These are phyloP conservation scores for Aspergillus indologenus DNA, from an alignment of 495 filamentous ascomycete genomes.

Conservation along the genomic window DNA sequence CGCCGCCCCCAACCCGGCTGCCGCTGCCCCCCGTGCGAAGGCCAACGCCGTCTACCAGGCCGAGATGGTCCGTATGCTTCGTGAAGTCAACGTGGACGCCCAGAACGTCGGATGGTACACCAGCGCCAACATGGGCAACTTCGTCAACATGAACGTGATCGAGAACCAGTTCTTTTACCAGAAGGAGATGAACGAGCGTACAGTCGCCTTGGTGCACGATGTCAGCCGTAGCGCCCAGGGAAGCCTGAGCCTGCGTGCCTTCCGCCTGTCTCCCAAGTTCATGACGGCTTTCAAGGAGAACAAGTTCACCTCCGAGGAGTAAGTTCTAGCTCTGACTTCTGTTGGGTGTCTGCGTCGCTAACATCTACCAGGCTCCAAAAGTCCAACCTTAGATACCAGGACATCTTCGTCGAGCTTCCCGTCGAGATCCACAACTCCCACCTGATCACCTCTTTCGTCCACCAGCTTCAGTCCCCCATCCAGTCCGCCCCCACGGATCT, in stretches of 20 bases:
- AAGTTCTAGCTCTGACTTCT: constrained; percentile 25
- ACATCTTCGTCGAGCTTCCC: constrained; percentile 91
- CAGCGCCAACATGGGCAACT: constrained; percentile 98
- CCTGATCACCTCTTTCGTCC: constrained; percentile 89
- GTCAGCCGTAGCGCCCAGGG: constrained; percentile 91
- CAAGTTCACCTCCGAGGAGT: constrained; percentile 97
- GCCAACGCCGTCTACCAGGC: constrained; percentile 84
- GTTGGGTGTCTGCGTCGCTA: constrained; percentile 14
- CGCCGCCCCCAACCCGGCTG: constrained; percentile 69
- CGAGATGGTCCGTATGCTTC: constrained; percentile 94
- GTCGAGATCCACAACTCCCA: constrained; percentile 93
- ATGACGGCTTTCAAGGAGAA: constrained; percentile 91
- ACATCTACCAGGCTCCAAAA: constrained; percentile 69
- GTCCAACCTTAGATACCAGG: constrained; percentile 86
- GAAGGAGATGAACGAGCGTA: constrained; percentile 85
- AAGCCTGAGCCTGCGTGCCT: constrained; percentile 83
- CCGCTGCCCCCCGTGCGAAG: constrained; percentile 88
- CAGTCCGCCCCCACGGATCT: constrained; percentile 60
- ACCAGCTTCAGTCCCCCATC: constrained; percentile 70
- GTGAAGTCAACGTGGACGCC: constrained; percentile 97
- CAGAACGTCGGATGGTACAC: constrained; percentile 99
- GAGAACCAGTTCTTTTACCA: constrained; percentile 99
- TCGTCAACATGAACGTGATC: constrained; percentile 88
- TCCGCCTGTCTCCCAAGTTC: constrained; percentile 82
- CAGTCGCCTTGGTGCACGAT: constrained; percentile 92